A percentile compares a stretch with the other conserved stretches of the same genome.
Evolutionary conservation across 225 moss, liverwort and hornwort genomes (phyloP).

Genomic region (Pseudoscleropodium purum): DNA sequence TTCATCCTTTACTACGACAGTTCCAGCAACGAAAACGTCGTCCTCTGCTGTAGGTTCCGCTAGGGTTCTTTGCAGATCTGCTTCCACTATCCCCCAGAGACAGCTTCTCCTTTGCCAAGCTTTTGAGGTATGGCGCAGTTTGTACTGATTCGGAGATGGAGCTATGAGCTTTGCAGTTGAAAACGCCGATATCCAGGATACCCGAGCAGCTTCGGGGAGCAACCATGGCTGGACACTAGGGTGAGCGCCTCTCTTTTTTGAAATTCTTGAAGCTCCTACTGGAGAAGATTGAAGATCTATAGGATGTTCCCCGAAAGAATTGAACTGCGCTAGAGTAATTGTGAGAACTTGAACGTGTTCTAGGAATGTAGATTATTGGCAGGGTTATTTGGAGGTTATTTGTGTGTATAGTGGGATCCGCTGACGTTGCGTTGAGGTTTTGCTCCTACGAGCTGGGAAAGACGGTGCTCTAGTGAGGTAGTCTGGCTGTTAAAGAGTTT

Average conservation of each 20-base stretch:
- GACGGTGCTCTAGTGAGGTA: background rate
- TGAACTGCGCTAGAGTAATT: background rate
- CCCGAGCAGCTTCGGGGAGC: background rate
- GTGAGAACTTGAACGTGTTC: background rate
- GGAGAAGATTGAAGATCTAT: background rate
- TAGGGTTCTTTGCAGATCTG: background rate
- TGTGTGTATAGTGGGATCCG: background rate
- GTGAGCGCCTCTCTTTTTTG: background rate
- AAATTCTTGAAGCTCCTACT: background rate
- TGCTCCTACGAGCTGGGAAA: background rate
- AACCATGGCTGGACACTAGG: background rate
- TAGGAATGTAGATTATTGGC: background rate
- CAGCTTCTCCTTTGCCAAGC: background rate
- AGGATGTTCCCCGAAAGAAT: background rate
- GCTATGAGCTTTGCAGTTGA: background rate
- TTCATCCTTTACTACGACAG: background rate
- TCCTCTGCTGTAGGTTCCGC: background rate
- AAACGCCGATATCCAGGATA: background rate
- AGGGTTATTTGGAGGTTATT: background rate
- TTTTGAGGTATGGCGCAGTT: background rate
- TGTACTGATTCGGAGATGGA: background rate
- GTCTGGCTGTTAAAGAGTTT: background rate
- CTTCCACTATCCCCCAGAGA: background rate
- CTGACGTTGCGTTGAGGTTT: background rate
- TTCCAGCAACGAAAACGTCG: fast-evolving